These are phyloP conservation scores for Yamadazyma scolyti DNA, from an alignment of 805 yeast genomes.

Conservation along the genomic window DNA sequence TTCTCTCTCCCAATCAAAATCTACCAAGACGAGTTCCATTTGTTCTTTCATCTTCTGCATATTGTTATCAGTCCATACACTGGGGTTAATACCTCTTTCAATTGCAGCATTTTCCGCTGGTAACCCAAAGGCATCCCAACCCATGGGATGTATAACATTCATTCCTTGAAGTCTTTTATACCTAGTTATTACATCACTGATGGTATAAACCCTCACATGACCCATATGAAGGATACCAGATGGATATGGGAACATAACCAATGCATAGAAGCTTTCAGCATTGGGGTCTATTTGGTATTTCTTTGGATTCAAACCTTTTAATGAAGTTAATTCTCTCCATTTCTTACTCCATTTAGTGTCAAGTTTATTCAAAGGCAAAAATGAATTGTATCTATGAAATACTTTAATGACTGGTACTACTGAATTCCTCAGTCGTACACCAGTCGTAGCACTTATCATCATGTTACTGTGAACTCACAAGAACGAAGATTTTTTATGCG, in stretches of 20 bases:
- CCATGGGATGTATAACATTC: constrained; percentile 91
- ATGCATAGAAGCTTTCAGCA: constrained; percentile 46
- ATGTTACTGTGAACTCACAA: neutral
- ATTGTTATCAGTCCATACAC: constrained; percentile 76
- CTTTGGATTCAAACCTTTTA: constrained; percentile 35
- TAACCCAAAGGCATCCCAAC: constrained; percentile 98
- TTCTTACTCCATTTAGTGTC: constrained; percentile 49
- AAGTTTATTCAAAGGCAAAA: constrained; percentile 13
- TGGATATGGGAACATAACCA: constrained; percentile 95
- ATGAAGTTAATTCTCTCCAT: constrained; percentile 41
- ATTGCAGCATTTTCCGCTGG: constrained; percentile 99
- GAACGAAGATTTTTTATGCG: neutral
- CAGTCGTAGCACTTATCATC: no score
- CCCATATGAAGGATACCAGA: constrained; percentile 93
- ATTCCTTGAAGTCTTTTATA: constrained; percentile 73
- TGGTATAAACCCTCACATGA: constrained; percentile 88
- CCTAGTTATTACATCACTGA: constrained; percentile 79
- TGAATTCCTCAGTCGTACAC: no score
- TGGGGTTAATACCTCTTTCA: constrained; percentile 75
- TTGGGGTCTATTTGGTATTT: constrained; percentile 11
- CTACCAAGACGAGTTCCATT: constrained; percentile 71
- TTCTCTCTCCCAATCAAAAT: constrained; percentile 93
- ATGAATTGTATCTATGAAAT: neutral
- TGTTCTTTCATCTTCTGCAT: constrained; percentile 85
- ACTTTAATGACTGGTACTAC: no score